phyloP scores from a whole-genome alignment of 139 green algal species.

The Volvox africanus region DNA sequence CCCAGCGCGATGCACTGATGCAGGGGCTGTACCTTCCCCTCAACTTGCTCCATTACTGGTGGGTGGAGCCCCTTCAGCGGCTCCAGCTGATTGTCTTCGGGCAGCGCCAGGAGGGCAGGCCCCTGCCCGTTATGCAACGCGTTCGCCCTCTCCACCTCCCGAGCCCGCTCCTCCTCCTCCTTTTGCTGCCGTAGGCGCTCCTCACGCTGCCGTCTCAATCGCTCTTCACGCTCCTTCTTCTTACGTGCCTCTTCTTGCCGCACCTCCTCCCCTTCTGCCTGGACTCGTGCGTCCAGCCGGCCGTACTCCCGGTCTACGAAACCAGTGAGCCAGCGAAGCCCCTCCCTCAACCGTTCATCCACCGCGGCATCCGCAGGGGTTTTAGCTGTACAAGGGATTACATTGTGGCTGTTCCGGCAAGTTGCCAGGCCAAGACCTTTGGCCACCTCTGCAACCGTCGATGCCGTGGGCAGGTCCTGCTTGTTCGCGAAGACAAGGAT shows the following conservation, averaged over 20 bases:
- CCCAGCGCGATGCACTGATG: background rate
- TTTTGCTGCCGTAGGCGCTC: constrained; percentile 29
- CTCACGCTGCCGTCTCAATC: constrained; percentile 35
- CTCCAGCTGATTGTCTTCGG: background rate
- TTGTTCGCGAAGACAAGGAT: constrained; percentile 75
- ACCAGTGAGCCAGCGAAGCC: constrained; percentile 49
- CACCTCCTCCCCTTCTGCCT: constrained; percentile 38
- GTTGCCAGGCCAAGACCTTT: constrained; percentile 46
- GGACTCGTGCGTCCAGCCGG: constrained; percentile 43
- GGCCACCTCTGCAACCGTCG: constrained; percentile 52
- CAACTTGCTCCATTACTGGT: background rate
- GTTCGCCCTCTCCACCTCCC: constrained; percentile 19
- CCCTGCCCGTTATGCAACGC: constrained; percentile 31
- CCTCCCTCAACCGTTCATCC: constrained; percentile 46
- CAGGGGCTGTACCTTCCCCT: background rate
- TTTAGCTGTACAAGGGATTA: constrained; percentile 59
- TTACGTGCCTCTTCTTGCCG: constrained; percentile 56
- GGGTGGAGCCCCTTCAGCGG: background rate
- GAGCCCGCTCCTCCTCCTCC: constrained; percentile 40
- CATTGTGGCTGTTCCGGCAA: constrained; percentile 57
- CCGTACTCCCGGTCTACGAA: constrained; percentile 34
- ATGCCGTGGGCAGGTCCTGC: constrained; percentile 63
- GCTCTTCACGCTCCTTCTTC: constrained; percentile 65
- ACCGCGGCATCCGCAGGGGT: background rate
- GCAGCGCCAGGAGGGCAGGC: background rate